phyloP scores from a whole-genome alignment of 1,284 basidiomycete species.

The Cryptococcus wingfieldii region DNA sequence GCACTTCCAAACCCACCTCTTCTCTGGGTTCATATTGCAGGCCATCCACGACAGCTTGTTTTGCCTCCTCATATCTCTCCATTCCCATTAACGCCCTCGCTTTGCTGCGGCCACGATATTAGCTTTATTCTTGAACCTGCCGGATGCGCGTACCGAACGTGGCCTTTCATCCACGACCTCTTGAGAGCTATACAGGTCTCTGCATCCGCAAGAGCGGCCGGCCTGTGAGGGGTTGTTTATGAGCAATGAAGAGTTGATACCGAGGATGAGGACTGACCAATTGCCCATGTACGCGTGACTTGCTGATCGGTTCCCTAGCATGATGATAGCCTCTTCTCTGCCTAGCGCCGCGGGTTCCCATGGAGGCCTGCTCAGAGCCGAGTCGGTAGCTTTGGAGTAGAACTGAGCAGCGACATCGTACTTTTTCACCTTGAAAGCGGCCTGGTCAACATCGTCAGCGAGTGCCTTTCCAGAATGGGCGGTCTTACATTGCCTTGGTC shows the following conservation, averaged over 20 bases:
- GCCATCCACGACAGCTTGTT: slow-evolving; percentile 74
- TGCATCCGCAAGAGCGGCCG: slow-evolving; percentile 73
- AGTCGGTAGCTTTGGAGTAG: slow-evolving; percentile 77
- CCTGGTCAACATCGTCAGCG: slow-evolving; percentile 50
- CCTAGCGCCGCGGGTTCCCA: slow-evolving; percentile 82
- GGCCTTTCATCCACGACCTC: slow-evolving; percentile 88
- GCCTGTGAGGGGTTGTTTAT: not conserved
- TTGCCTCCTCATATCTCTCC: slow-evolving; percentile 66
- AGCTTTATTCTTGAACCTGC: too few relatives aligned
- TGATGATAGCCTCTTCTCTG: slow-evolving; percentile 82
- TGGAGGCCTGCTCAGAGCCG: slow-evolving; percentile 77
- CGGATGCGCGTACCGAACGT: slow-evolving; percentile 74
- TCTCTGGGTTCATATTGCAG: slow-evolving; percentile 87
- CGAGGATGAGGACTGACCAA: slow-evolving; percentile 19
- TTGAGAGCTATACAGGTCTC: slow-evolving; percentile 82
- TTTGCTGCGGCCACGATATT: slow-evolving; percentile 17
- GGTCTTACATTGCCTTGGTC: slow-evolving; percentile 79
- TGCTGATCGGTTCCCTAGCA: slow-evolving; percentile 86
- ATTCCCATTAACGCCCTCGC: slow-evolving; percentile 69
- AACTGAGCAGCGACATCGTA: slow-evolving; percentile 71
- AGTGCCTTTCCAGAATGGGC: not conserved
- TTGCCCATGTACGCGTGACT: slow-evolving; percentile 74
- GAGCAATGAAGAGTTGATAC: not conserved
- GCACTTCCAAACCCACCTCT: slow-evolving; percentile 53
- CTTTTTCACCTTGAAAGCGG: slow-evolving; percentile 69